Base-by-base conservation (phyloP, 257 asterid species). In the Salvia miltiorrhiza region DNA sequence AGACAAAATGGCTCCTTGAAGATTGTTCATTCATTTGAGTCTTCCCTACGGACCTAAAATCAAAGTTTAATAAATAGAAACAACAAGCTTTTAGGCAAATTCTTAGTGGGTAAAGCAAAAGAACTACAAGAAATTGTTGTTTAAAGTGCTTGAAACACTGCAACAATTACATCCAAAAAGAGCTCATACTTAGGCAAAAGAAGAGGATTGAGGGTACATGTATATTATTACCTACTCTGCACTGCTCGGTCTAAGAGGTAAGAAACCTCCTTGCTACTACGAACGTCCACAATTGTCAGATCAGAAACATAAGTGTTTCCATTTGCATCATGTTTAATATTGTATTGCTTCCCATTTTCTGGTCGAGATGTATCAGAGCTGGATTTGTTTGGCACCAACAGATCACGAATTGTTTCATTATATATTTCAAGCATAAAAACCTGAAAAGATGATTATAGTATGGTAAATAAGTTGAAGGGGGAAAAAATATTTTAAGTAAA, bases 351-450 rank as follows among this genome's bases (percentile, higher is more conserved):
- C 77, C 82, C 86, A 69, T 73, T 88, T 45, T 92, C 97, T 37
- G 66, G 50, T 60, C 88, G 84, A 24, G 89, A 70, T 26, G 74
- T 78, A 62, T 92, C 98, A 69, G 83, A 70, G 50, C 81, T 70
- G 24, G 90, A 58, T 69, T 74, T 76, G 74, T 74, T 91, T 62
- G 95, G 86, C 24, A 80, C 83, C 63, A 91, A 77, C 40, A 94
- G 83, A 66, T 94, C 99, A 17, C 96, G 93, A 63, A 94, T 82
- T 21, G 93, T 78, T 80, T 94, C 99, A 44, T 94, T 94, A 84
- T 94, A 94, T 45, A 94, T 94, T 77, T 94, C 99, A 21, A 94
- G 97, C 99, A 94, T 94, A 1, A 96, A 91, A 7, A 94, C 99
- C 97, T 94, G 70, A 28, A 55, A 63, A 33, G 20, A 26, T 9